Conservation (phyloP, 2,329 filamentous ascomycete genomes). For the Neoscytalidium dimidiatum region DNA sequence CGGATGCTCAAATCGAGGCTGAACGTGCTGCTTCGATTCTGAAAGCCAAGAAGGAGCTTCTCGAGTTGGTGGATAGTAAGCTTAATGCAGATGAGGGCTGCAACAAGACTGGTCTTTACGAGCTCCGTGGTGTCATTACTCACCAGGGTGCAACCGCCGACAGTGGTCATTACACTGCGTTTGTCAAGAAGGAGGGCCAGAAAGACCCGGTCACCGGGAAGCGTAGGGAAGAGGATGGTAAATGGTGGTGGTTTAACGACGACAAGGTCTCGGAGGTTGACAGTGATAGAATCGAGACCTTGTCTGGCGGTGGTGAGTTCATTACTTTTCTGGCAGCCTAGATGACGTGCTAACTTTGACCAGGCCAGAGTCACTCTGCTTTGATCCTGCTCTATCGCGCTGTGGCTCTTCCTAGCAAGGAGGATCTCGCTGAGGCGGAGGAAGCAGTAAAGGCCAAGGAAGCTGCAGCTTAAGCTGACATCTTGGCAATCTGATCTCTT, state of each 20-base stretch:
- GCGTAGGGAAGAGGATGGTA: conserved; percentile 79
- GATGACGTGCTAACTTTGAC: conserved; percentile 24
- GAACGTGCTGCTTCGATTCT: conserved; percentile 77
- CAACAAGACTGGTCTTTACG: conserved; percentile 94
- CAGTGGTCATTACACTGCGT: conserved; percentile 96
- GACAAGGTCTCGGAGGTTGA: conserved; percentile 94
- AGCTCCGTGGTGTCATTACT: conserved; percentile 89
- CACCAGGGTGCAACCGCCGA: conserved; percentile 97
- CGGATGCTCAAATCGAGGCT: conserved; percentile 87
- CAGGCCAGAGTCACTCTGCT: conserved; percentile 75
- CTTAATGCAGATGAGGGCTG: conserved; percentile 76
- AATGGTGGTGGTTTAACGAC: conserved; percentile 99
- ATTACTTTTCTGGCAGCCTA: background rate
- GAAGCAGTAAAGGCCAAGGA: background rate
- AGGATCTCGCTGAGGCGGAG: conserved; percentile 11
- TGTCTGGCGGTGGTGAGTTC: conserved; percentile 78
- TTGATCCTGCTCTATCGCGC: conserved; percentile 79
- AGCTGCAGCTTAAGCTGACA: background rate
- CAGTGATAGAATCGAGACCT: conserved; percentile 83
- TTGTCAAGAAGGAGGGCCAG: conserved; percentile 85
- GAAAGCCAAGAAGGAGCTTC: conserved; percentile 83
- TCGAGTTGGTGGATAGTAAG: conserved; percentile 72
- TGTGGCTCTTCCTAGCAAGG: conserved; percentile 49
- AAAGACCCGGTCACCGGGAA: conserved; percentile 76
- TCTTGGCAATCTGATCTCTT: background rate